Base-by-base conservation (phyloP, 306 rosid genomes). In the Astragalus glycyphyllos region DNA sequence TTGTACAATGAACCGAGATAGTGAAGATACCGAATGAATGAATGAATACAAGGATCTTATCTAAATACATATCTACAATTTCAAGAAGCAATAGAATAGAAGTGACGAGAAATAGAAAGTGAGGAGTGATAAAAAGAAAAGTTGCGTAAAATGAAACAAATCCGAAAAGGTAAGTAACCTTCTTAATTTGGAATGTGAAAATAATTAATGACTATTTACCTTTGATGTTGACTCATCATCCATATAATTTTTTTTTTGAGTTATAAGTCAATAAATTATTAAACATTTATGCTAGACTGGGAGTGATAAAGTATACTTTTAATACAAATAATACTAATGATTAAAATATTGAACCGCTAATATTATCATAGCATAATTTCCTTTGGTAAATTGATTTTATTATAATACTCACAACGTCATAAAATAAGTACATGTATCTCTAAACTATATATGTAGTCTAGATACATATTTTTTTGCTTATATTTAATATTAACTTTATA, bases 51-150 rank as follows among this genome's bases (percentile, higher is more conserved):
- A 0, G 42, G 42, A n/a, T n/a, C n/a, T 6, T 11, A 45, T 0
- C 11, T 14, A 12, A 45, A 8, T 42, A 11, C 47, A 42, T 42
- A 4, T 42, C 47, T 9, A 41, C 9, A 9, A 12, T 55, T 56
- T 29, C 17, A n/a, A n/a, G n/a, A n/a, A n/a, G n/a, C n/a, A n/a
- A n/a, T n/a, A n/a, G 12, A 5, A n/a, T 57, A 34, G 41, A 56
- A 56, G 62, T 11, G 16, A 57, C 62, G 16, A 26, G 40, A 56
- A 56, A 56, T 48, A n/a, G n/a, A n/a, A n/a, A n/a, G n/a, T n/a
- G n/a, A n/a, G n/a, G n/a, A n/a, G n/a, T n/a, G n/a, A n/a, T n/a
- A 23, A 56, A 31, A 1, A 56, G 62, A 48, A 48, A 13, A 6
- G 6, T 13, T 48, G 62, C 11, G 13, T 29, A 56, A 29, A 56